Conservation (phyloP, 441 rosid species). For the Erodium chrysanthum region DNA sequence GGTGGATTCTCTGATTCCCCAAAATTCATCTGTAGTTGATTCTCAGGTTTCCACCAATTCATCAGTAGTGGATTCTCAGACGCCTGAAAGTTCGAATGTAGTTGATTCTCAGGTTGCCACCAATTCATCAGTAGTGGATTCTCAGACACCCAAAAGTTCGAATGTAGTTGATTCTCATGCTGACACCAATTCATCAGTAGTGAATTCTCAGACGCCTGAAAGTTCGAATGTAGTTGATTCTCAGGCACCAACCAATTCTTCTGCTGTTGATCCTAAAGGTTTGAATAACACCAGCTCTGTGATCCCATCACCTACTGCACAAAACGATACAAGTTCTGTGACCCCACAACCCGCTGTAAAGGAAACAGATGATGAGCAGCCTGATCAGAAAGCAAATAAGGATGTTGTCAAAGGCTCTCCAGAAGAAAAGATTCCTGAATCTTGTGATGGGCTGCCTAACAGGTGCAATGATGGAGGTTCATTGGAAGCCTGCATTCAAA, state of each 20-base stretch:
- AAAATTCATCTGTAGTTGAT: slow-evolving; percentile 21
- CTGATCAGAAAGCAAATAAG: slow-evolving; percentile 12
- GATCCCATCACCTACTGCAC: slow-evolving; percentile 24
- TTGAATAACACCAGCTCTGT: slow-evolving; percentile 14
- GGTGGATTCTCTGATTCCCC: slow-evolving; percentile 6
- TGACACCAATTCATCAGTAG: no score
- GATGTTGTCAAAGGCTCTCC: slow-evolving; percentile 22
- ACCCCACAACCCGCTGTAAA: slow-evolving; percentile 1
- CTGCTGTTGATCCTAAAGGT: slow-evolving; percentile 19
- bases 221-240: slow-evolving; percentile 10
- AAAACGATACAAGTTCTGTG: slow-evolving; percentile 9
- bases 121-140: slow-evolving; percentile 10
- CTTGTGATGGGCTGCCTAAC: slow-evolving; percentile 36
- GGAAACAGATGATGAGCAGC: slow-evolving; percentile 9
- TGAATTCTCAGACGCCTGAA: not conserved
- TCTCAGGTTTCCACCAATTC: not conserved
- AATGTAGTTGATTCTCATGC: no score
- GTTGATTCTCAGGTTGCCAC: slow-evolving; percentile 11
- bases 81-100: slow-evolving; percentile 17
- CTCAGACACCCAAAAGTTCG: not conserved
- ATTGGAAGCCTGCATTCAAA: slow-evolving; percentile 49
- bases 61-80: slow-evolving; percentile 4
- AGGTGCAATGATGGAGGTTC: slow-evolving; percentile 26
- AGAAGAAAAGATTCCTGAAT: slow-evolving; percentile 23
- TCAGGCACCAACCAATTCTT: not conserved